These are phyloP conservation scores for Jamesozyma lodderae DNA, from an alignment of 805 yeast species.

Conservation along the genomic window DNA sequence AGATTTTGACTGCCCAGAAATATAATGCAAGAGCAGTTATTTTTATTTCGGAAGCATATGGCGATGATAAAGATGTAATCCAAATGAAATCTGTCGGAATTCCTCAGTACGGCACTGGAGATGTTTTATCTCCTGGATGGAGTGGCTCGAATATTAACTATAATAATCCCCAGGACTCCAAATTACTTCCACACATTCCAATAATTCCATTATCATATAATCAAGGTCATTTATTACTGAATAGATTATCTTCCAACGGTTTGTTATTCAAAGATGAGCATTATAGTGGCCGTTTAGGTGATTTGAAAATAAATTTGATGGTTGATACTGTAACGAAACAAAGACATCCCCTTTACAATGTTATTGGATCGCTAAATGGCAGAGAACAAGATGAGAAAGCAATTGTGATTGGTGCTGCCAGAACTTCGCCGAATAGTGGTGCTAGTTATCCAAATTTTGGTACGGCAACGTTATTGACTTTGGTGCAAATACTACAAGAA, in stretches of 20 bases:
- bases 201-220: constrained; percentile 64
- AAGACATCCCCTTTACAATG: constrained; percentile 64
- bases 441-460: constrained; percentile 64
- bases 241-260: constrained; percentile 18
- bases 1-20: constrained; percentile 44
- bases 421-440: constrained; percentile 68
- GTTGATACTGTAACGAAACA: constrained; percentile 38
- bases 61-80: constrained; percentile 18
- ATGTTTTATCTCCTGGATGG: constrained; percentile 70
- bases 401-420: constrained; percentile 66
- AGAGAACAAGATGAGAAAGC: constrained; percentile 66
- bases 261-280: constrained; percentile 11
- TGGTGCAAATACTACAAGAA: constrained; percentile 57
- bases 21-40: constrained; percentile 54
- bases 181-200: constrained; percentile 58
- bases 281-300: constrained; percentile 14
- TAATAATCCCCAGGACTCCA: constrained; percentile 37
- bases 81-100: constrained; percentile 42
- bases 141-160: constrained; percentile 34
- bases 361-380: constrained; percentile 70
- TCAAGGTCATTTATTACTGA: constrained; percentile 43
- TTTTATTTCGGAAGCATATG: constrained; percentile 45
- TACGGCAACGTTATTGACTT: constrained; percentile 56
- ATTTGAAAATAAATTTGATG: constrained; percentile 19
- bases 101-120: constrained; percentile 59